phyloP scores from a whole-genome alignment of 495 filamentous ascomycete species.

The Penicillium diatomitis region DNA sequence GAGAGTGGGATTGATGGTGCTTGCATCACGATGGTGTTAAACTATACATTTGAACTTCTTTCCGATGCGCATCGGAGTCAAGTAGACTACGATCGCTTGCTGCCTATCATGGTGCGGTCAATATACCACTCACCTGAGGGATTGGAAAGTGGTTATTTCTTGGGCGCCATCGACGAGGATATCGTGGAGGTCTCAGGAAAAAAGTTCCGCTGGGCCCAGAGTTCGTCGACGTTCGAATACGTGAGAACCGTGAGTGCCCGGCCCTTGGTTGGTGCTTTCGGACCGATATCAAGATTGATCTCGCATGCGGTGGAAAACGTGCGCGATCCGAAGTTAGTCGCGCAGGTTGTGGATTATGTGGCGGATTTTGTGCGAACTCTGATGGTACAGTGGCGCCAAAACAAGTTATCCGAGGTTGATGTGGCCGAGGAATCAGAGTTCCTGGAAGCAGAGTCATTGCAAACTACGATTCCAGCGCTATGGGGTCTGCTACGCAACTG shows the following conservation, averaged over 20 bases:
- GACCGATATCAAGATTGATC: slow-evolving; percentile 67
- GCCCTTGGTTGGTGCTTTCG: slow-evolving; percentile 70
- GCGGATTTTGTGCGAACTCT: slow-evolving; percentile 61
- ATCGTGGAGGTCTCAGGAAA: slow-evolving; percentile 51
- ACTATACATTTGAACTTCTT: slow-evolving; percentile 69
- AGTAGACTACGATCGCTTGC: slow-evolving; percentile 67
- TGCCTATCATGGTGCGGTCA: slow-evolving; percentile 60
- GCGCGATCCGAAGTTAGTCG: slow-evolving; percentile 48
- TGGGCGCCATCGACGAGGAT: slow-evolving; percentile 69
- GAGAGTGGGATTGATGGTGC: slow-evolving; percentile 48
- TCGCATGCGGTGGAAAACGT: slow-evolving; percentile 64
- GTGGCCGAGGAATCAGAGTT: slow-evolving; percentile 59
- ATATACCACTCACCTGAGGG: slow-evolving; percentile 64
- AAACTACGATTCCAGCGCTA: slow-evolving; percentile 61
- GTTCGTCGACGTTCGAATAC: slow-evolving; percentile 48
- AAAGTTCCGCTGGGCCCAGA: slow-evolving; percentile 63
- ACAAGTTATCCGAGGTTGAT: slow-evolving; percentile 78
- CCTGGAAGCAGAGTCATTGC: slow-evolving; percentile 59
- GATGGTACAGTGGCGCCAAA: slow-evolving; percentile 73
- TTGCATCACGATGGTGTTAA: slow-evolving; percentile 63
- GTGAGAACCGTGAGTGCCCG: slow-evolving; percentile 48
- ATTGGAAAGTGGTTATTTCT: slow-evolving; percentile 72
- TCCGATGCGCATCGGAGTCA: slow-evolving; percentile 44
- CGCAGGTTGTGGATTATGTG: slow-evolving; percentile 62
- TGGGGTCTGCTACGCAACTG: slow-evolving; percentile 77